These are phyloP conservation scores for Xylariaceae sp. DNA, from an alignment of 2,329 filamentous ascomycete genomes.

Conservation along the genomic window DNA sequence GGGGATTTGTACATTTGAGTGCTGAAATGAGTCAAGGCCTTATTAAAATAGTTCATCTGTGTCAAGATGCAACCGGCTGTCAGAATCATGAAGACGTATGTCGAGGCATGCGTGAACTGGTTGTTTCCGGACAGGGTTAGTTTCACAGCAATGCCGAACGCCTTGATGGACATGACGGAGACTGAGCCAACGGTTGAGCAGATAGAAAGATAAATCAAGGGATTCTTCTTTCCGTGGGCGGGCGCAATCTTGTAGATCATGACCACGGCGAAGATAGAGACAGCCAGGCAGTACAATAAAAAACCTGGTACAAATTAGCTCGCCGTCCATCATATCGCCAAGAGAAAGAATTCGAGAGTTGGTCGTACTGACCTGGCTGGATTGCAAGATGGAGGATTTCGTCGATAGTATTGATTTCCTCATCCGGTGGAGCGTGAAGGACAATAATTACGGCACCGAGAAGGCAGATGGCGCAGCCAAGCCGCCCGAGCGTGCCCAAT, in stretches of 20 bases:
- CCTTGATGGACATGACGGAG: constrained; percentile 98
- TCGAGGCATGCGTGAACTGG: constrained; percentile 91
- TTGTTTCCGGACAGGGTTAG: constrained; percentile 90
- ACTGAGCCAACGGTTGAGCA: constrained; percentile 96
- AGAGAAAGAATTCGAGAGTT: background rate
- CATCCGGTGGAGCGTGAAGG: constrained; percentile 90
- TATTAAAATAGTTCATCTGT: constrained; percentile 99
- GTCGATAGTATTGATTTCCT: constrained; percentile 86
- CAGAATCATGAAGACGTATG: constrained; percentile 95
- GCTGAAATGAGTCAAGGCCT: constrained; percentile 91
- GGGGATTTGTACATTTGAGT: constrained; percentile 77
- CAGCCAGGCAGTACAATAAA: constrained; percentile 75
- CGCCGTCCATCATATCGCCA: background rate
- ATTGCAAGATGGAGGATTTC: constrained; percentile 88
- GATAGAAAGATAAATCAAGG: constrained; percentile 93
- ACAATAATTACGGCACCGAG: constrained; percentile 97
- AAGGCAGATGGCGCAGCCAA: constrained; percentile 93
- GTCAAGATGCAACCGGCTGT: constrained; percentile 91
- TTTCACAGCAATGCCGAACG: constrained; percentile 95
- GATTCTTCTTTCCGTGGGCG: constrained; percentile 88
- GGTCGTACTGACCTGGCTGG: constrained; percentile 67
- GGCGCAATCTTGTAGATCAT: constrained; percentile 98
- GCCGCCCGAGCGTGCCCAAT: constrained; percentile 83
- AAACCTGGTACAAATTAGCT: constrained; percentile 60
- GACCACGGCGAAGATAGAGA: constrained; percentile 77